These are phyloP conservation scores for Mucor mucedo DNA, from an alignment of 371 early-diverging fungal genomes.

Conservation along the genomic window DNA sequence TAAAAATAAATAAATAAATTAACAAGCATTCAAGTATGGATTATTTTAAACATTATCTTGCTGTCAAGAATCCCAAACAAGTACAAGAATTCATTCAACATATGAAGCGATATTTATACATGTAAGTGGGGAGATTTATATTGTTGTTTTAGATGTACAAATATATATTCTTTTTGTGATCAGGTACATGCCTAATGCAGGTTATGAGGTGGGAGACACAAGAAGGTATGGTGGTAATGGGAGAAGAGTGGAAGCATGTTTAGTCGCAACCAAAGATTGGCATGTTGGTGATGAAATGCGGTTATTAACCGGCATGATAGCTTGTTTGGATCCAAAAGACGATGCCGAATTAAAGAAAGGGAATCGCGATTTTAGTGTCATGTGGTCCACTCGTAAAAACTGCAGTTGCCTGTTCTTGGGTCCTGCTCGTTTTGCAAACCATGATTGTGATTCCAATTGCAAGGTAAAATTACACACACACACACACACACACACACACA, in stretches of 20 bases:
- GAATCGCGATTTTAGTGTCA: slow-evolving; percentile 85
- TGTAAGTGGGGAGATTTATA: slow-evolving; percentile 37
- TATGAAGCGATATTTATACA: slow-evolving; percentile 55
- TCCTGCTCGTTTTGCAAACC: slow-evolving; percentile 95
- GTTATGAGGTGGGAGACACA: slow-evolving; percentile 82
- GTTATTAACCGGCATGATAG: slow-evolving; percentile 82
- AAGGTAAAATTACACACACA: slow-evolving; percentile 40
- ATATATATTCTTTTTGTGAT: slow-evolving; percentile 41
- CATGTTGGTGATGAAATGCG: slow-evolving; percentile 75
- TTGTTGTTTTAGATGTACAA: not conserved
- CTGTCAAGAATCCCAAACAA: slow-evolving; percentile 35
- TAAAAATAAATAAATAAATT: not conserved
- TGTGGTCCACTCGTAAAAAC: slow-evolving; percentile 77
- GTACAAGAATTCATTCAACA: slow-evolving; percentile 50
- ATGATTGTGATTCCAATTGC: slow-evolving; percentile 92
- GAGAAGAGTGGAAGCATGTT: slow-evolving; percentile 79
- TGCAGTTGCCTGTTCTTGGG: slow-evolving; percentile 88
- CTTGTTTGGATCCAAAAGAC: slow-evolving; percentile 71
- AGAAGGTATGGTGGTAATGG: slow-evolving; percentile 71
- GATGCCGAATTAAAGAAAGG: slow-evolving; percentile 69
- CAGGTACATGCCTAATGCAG: slow-evolving; percentile 87
- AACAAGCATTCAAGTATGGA: slow-evolving; percentile 33
- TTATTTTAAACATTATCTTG: slow-evolving; percentile 44
- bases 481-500: too few species aligned
- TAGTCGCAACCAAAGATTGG: slow-evolving; percentile 84